Evolutionary conservation across 495 filamentous ascomycete species (phyloP).

Genomic region (Lasiosphaeris hirsuta): DNA sequence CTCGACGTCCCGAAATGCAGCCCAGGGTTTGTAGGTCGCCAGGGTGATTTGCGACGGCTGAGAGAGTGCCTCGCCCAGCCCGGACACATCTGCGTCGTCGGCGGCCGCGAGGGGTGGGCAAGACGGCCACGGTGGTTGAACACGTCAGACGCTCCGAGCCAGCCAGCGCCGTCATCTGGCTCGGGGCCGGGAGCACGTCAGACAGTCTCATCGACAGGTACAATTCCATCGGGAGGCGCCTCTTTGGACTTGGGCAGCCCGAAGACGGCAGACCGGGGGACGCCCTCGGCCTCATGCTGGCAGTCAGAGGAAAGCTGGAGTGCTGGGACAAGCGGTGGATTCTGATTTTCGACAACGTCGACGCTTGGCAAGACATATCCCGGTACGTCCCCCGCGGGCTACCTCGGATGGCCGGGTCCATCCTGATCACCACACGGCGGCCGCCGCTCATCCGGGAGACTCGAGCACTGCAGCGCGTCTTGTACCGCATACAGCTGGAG

Average conservation of each 20-base stretch:
- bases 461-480: not conserved
- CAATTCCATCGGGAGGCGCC: not conserved
- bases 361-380: constrained; percentile 16
- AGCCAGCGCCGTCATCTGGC: constrained; percentile 21
- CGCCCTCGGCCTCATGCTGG: not conserved
- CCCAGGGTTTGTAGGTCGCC: constrained; percentile 3
- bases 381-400: constrained; percentile 18
- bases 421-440: constrained; percentile 15
- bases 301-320: not conserved
- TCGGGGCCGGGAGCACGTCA: constrained; percentile 21
- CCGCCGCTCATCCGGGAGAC: not conserved
- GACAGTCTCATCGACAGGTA: constrained; percentile 14
- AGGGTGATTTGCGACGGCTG: not conserved
- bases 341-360: constrained; percentile 27
- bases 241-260: too few relatives aligned
- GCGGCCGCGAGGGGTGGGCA: constrained; percentile 23
- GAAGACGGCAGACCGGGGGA: too few relatives aligned
- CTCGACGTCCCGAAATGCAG: not conserved
- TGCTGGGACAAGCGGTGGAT: constrained; percentile 20
- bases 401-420: constrained; percentile 13
- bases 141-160: constrained; percentile 16
- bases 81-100: constrained; percentile 21
- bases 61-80: constrained; percentile 3
- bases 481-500: constrained; percentile 3
- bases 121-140: constrained; percentile 19